Evolutionary conservation across 495 filamentous ascomycete genomes (phyloP).

Genomic region (Hypoxylon crocopeplum): DNA sequence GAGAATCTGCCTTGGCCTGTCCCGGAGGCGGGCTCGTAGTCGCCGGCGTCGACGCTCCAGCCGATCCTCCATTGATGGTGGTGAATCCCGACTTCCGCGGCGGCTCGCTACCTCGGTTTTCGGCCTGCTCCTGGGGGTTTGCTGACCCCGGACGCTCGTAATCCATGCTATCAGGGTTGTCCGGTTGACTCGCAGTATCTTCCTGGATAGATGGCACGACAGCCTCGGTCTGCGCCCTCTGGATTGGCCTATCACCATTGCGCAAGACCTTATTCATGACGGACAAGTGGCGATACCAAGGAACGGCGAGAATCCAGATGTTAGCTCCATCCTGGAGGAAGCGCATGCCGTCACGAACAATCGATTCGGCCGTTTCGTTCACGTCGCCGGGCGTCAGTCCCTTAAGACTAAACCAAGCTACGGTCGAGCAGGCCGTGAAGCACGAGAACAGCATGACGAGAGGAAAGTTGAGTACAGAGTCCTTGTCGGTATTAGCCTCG

Average conservation of each 20-base stretch:
- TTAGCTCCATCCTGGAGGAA: slow-evolving; percentile 56
- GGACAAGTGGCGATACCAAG: slow-evolving; percentile 57
- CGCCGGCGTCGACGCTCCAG: slow-evolving; percentile 47
- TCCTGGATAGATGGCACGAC: slow-evolving; percentile 53
- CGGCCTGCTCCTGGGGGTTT: slow-evolving; percentile 36
- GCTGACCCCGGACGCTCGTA: slow-evolving; percentile 47
- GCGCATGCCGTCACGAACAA: slow-evolving; percentile 56
- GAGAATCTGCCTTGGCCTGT: slow-evolving; percentile 48
- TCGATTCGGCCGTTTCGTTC: slow-evolving; percentile 52
- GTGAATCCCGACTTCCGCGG: slow-evolving; percentile 56
- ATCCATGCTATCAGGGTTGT: slow-evolving; percentile 55
- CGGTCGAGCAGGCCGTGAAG: slow-evolving; percentile 58
- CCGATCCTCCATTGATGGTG: slow-evolving; percentile 58
- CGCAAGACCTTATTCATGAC: slow-evolving; percentile 59
- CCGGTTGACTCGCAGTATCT: slow-evolving; percentile 50
- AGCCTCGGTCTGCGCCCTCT: slow-evolving; percentile 31
- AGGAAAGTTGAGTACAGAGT: slow-evolving; percentile 56
- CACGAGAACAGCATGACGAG: slow-evolving; percentile 61
- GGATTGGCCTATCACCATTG: slow-evolving; percentile 42
- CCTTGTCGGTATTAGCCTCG: slow-evolving; percentile 56
- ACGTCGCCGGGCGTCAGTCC: slow-evolving; percentile 53
- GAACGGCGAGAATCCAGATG: slow-evolving; percentile 57
- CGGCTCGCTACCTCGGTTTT: slow-evolving; percentile 52
- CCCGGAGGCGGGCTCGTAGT: slow-evolving; percentile 50
- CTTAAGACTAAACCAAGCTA: slow-evolving; percentile 58